Percentiles rank a stretch among this genome's conserved stretches.
Conservation (phyloP, 352 stramenopile species). For the Phytophthora litchii region DNA sequence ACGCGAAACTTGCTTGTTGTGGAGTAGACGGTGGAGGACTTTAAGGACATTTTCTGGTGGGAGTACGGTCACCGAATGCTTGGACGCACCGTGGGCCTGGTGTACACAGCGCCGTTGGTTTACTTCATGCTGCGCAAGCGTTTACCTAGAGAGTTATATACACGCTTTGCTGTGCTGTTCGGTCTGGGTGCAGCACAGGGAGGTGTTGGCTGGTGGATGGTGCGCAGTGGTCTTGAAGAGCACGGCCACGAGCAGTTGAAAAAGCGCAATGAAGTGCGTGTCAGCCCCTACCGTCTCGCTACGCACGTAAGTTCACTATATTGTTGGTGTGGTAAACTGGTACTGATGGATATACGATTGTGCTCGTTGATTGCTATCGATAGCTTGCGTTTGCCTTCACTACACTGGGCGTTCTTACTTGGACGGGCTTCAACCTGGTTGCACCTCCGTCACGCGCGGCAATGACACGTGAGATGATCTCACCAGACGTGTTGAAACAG, state of each 20-base stretch:
- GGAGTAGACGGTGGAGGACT: conserved; percentile 95
- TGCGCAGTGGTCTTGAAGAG: conserved; percentile 97
- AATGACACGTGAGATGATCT: conserved; percentile 80
- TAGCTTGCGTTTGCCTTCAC: conserved; percentile 96
- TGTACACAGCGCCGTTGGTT: conserved; percentile 91
- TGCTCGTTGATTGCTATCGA: conserved; percentile 3
- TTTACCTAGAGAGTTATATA: conserved; percentile 75
- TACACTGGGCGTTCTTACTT: conserved; percentile 95
- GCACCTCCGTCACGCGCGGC: conserved; percentile 68
- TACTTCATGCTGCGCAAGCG: conserved; percentile 93
- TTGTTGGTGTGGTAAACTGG: not conserved
- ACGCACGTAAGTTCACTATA: conserved; percentile 79
- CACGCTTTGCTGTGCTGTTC: conserved; percentile 67
- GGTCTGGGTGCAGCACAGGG: conserved; percentile 72
- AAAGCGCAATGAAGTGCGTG: conserved; percentile 95
- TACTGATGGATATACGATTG: conserved; percentile 12
- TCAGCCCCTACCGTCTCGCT: conserved; percentile 96
- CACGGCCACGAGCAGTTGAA: conserved; percentile 80
- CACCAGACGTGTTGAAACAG: conserved; percentile 75
- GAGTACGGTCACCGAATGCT: conserved; percentile 98
- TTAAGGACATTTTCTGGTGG: conserved; percentile 98
- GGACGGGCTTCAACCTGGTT: conserved; percentile 94
- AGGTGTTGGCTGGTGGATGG: conserved; percentile 99
- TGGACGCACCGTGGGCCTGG: conserved; percentile 93
- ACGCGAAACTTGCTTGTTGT: conserved; percentile 5